Evolutionary conservation across 805 yeast genomes (phyloP), one percentile per base, ranked within the genome.

Genomic region (Barnettozyma sp.): DNA sequence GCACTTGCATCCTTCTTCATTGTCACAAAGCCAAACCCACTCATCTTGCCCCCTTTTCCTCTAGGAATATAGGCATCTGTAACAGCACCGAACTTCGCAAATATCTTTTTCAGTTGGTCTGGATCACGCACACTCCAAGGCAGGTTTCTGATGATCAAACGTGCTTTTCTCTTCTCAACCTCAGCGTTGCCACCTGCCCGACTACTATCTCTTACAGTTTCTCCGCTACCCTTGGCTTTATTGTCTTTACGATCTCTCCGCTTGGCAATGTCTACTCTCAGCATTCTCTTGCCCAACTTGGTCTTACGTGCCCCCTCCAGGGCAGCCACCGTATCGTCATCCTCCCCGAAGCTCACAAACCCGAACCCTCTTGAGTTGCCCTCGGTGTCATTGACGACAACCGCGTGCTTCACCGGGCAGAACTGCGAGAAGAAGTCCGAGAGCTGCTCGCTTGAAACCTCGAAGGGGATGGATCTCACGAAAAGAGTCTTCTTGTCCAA

Each of bases 111-210:
- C 50, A 92, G 66, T 37, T 73, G 76, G 5, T 75, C 75, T 5
- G 94, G 80, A 41, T 80, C 77, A 54, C 90, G 76, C 30, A 92
- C 78, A 12, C 95, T 80, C 98, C 98, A 92, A 10, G 98, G 98
- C 59, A 92, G 71, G 56, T 92, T 92, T 54, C 98, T 73, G 25
- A 92, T 69, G 47, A 92, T 87, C 40, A 92, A 65, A 48, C 95
- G 76, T 3, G 97, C 88, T 46, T 81, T 75, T 58, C 95, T 79
- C 54, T 81, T 82, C 47, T 79, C 84, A n/a, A 72, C 68, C 15
- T 65, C 68, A n/a, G n/a, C n/a, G n/a, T n/a, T n/a, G n/a, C n/a
- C 33, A 63, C 63, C 22, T n/a, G n/a, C n/a, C n/a, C n/a, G n/a
- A n/a, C 43, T 41, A 26, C 35, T 34, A 22, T 33, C 6, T n/a